Base-by-base conservation (phyloP, 2,329 filamentous ascomycete species). In the Fusarium solani-melongenae region DNA sequence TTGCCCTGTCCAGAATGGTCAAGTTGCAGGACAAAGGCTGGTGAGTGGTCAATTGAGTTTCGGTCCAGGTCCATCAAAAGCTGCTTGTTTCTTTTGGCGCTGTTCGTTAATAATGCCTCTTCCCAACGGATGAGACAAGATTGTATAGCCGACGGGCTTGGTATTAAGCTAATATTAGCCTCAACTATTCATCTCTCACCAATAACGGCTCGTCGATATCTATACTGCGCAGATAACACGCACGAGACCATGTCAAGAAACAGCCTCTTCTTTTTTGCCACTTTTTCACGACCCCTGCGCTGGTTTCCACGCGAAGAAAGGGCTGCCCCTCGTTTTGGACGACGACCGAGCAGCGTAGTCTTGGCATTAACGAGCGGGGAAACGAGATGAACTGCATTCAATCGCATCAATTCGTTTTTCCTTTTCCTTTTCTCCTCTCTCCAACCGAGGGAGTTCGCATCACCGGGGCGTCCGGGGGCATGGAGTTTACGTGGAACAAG, bases 171-270 rank as follows among this genome's bases (percentile, higher is more conserved):
- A 41, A 61, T 46, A 46, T 51, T 44, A 58, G 24, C 41, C 14
- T 46, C 44, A 33, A 14, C 34, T 44, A 11, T 34, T 20, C 31
- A 20, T 6, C 20, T 27, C n/a, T 61, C 44, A 24, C 61, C 70
- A 69, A 61, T 56, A 12, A 8, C 12, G 24, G n/a, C 14, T 24
- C 57, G 22, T 29, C 34, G 31, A 55, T 62, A 53, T 55, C 57
- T 17, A 51, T 31, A 46, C 22, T 51, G 11, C 24, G 46, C 46
- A 44, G 27, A 66, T 24, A 62, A 22, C 27, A 62, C 67, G 70
- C 70, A 72, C 70, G 66, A 67, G 66, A 73, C 70, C 70, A 73
- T 14, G 63, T 70, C 49, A 53, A 72, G 66, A 66, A 64, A 49
- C 49, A 24, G 27, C 20, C 12, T 34, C 29, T 39, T 36, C 34